Base-by-base conservation (phyloP, 2,329 filamentous ascomycete species). In the Fusarium ramigenum region DNA sequence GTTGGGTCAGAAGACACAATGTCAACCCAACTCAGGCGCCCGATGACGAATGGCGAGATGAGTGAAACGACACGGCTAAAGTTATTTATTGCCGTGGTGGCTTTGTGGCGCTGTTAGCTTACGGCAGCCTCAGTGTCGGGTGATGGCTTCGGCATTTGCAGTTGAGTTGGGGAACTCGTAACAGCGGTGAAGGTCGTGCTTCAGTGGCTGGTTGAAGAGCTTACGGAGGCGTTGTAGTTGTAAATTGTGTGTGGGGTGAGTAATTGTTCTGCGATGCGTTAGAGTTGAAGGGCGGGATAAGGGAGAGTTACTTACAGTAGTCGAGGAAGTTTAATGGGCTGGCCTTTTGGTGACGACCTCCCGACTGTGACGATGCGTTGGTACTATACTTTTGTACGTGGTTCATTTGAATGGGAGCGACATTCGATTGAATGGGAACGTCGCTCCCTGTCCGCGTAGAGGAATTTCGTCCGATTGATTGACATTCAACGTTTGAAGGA, bases 301-400 rank as follows among this genome's bases (percentile, higher is more conserved):
- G 59, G 18, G 21, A 30, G 16, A 9, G 23, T 3, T 12, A 49
- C 66, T 46, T 9, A 69, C 66, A 69, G 16, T 64, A 34, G 30
- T 67, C 62, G 40, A 66, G 52, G 6, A 69, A 69, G 25, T 69
- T 44, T 16, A 64, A 28, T 6, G 66, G 66, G 9, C 11, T 64
- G 15, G 65, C 46, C n/a, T 50, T 69, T 18, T 57, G 28, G 7
- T 53, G 36, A 9, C 21, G 40, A 1, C 39, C 50, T 39, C 42
- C 53, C 44, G 54, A 49, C 32, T 49, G 46, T 15, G 52, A 54
- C 7, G 69, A 63, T 21, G 36, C 42, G 18, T 59, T 37, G 25
- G 34, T 62, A 4, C 12, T 32, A 2, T 53, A 36, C 21, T 66
- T 30, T 18, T 64, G 50, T 1, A 60, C 42, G 21, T 49, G n/a